Base-by-base conservation (phyloP, 225 moss, liverwort and hornwort genomes). In the Polytrichum commune region DNA sequence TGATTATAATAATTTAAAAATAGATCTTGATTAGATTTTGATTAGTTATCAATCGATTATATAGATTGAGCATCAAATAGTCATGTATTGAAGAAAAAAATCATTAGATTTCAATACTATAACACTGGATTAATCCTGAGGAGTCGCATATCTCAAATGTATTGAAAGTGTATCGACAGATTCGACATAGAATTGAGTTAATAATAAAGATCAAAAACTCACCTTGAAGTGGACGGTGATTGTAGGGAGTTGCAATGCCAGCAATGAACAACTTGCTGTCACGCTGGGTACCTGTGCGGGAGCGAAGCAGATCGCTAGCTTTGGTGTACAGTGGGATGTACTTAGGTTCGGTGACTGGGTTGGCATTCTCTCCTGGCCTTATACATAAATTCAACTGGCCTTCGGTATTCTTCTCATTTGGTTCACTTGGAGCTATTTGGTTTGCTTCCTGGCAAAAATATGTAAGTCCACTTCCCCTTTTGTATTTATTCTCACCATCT, bases 291-390 rank as follows among this genome's bases (percentile, higher is more conserved):
- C 98, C 98, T 16, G 69, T 98, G 20, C 35, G 76, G 54, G 98
- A 98, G 82, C 84, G 98, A 75, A 98, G 98, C 77, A 76, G 98
- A 64, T 93, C 98, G 9, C 74, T 95, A 75, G 93, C 98, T n/a
- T 76, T 98, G 63, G 98, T 98, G 60, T 98, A 98, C 55, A 98
- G 98, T 27, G 98, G 98, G 56, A 98, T 98, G 98, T 98, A 98
- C 71, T 77, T 98, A 62, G 98, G 98, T 65, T 98, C 98, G 54
- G 98, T 98, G 18, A 87, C 81, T 20, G 98, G 98, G 7, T 83
- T 98, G 29, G 98, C 95, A 7, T 95, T 88, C 73, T 95, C 98
- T 69, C 98, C 98, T 19, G 81, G 88, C 61, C 87, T 98, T 7
- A 95, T 98, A 18, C 98, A 98, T 69, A 85, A 76, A 53, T 91